Evolutionary conservation across 1,284 basidiomycete genomes (phyloP).

Genomic region (Mycena citricolor): DNA sequence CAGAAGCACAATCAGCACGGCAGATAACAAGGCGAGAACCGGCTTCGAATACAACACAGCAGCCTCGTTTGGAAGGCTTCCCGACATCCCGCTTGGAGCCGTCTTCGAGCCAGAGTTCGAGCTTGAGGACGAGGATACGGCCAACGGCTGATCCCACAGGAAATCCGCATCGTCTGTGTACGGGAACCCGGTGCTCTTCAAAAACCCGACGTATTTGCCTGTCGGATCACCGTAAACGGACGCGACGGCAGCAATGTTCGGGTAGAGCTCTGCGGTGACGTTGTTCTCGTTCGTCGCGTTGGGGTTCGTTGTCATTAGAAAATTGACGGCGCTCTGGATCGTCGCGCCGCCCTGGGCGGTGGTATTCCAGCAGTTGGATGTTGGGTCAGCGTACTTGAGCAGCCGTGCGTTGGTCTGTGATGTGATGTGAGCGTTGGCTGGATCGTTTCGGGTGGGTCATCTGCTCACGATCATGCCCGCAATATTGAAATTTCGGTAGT

Average conservation of each 20-base stretch:
- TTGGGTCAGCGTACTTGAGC: conserved; percentile 41
- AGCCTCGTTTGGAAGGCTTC: too few relatives aligned
- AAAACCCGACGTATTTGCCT: conserved; percentile 47
- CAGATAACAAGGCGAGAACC: too few relatives aligned
- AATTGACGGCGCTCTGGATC: conserved; percentile 59
- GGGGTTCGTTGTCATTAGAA: conserved; percentile 44
- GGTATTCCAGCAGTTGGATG: conserved; percentile 48
- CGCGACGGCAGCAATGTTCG: conserved; percentile 51
- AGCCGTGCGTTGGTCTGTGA: conserved; percentile 56
- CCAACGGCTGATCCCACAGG: conserved; percentile 54
- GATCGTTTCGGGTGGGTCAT: conserved; percentile 1
- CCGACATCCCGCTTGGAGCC: too few relatives aligned
- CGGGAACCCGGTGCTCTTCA: conserved; percentile 36
- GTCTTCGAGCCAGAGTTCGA: too few relatives aligned
- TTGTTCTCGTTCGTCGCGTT: conserved; percentile 35
- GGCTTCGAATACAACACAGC: too few relatives aligned
- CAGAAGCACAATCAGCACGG: too few relatives aligned
- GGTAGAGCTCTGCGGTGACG: conserved; percentile 44
- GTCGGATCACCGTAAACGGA: conserved; percentile 54
- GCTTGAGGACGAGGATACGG: too few relatives aligned
- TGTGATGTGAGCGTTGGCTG: conserved; percentile 23
- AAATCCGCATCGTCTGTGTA: conserved; percentile 50
- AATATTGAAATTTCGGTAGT: conserved; percentile 66
- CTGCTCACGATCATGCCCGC: conserved; percentile 60
- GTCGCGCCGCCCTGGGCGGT: conserved; percentile 45